Percentiles rank a stretch among this genome's conserved stretches.
Conservation (phyloP, 306 rosid species). For the Mucuna pruriens region DNA sequence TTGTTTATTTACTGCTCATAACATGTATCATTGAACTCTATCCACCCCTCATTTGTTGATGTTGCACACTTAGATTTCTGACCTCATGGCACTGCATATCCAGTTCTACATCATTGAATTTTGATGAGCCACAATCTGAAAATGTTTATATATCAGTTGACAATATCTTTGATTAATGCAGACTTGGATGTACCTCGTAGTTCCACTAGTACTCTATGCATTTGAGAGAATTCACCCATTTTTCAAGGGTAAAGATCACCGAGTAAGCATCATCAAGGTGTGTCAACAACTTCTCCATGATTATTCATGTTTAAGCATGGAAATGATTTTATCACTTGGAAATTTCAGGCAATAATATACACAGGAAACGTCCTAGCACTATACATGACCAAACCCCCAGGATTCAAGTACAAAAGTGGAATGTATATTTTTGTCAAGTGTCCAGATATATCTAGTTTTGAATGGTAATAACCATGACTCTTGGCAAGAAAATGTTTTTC, state of each 20-base stretch:
- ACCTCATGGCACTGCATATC: not conserved
- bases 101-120: not conserved
- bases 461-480: conserved; percentile 62
- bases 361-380: conserved; percentile 88
- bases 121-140: conserved; percentile 5
- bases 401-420: conserved; percentile 85
- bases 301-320: not conserved
- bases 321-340: conserved; percentile 34
- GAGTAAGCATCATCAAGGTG: conserved; percentile 73
- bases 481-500: not conserved
- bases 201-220: conserved; percentile 67
- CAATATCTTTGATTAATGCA: conserved; percentile 43
- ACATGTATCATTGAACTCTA: conserved; percentile 1
- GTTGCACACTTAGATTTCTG: not conserved
- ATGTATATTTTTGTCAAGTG: conserved; percentile 92
- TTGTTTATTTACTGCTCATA: conserved; percentile 1
- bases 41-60: not conserved
- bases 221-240: conserved; percentile 60
- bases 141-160: not conserved
- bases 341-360: conserved; percentile 78
- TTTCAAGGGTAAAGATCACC: conserved; percentile 56
- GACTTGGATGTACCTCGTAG: conserved; percentile 93
- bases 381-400: conserved; percentile 77
- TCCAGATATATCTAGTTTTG: conserved; percentile 80
- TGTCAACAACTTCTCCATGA: not conserved